Percentiles rank a stretch among this genome's conserved stretches.
These are phyloP conservation scores for Rheum nobile DNA, from an alignment of 148 eudicot species.

Conservation along the genomic window DNA sequence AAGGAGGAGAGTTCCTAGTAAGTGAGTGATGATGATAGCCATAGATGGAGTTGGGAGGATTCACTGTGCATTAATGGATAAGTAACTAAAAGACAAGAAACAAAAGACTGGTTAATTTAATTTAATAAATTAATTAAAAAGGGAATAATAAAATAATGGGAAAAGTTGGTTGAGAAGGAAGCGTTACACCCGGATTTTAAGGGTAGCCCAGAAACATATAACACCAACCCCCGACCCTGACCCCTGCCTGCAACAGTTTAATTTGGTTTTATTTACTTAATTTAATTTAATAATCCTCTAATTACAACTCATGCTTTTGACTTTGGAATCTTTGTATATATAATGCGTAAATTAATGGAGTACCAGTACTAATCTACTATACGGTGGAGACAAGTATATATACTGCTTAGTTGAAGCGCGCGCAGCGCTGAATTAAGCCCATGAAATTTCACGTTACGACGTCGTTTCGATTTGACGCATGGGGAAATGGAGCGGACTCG, in stretches of 20 bases:
- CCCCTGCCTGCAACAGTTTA: background rate
- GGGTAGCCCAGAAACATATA: background rate
- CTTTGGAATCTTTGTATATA: conserved; percentile 8
- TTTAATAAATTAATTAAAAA: background rate
- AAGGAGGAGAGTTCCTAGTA: background rate
- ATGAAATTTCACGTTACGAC: background rate
- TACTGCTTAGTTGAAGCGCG: background rate
- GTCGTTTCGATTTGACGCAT: background rate
- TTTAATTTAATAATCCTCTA: background rate
- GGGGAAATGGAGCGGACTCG: conserved; percentile 1
- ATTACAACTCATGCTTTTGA: conserved; percentile 1
- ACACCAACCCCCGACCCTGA: background rate
- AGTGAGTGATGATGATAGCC: background rate
- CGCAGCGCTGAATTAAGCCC: too few species aligned
- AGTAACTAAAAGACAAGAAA: background rate
- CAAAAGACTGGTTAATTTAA: background rate
- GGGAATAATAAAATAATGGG: background rate
- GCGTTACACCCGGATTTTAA: background rate
- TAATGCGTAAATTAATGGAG: too few species aligned
- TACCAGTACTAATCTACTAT: too few species aligned
- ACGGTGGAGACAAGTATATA: background rate
- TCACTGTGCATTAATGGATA: background rate
- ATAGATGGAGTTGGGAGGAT: background rate
- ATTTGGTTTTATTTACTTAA: background rate
- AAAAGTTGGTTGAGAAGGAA: background rate